Base-by-base conservation (phyloP, 129 eudicot species). In the Gnaphalium uliginosum region DNA sequence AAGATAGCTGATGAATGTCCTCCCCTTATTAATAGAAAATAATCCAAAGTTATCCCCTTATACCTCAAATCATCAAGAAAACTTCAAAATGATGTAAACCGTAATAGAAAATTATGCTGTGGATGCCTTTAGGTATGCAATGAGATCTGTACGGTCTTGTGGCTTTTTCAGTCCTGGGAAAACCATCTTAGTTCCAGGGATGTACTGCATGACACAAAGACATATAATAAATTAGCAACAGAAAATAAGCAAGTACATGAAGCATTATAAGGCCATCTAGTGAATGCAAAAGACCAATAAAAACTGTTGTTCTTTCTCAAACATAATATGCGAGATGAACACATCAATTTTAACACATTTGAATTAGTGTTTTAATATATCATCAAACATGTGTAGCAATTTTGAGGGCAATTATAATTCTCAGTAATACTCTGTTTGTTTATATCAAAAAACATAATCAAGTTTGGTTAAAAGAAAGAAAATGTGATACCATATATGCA, bases 81-180 rank as follows among this genome's bases (percentile, higher is more conserved):
- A 75, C 77, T 66, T 75, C 26, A 66, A 61, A 72, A 69, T 32
- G 62, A 37, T 63, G 67, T 76, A 5, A 30, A 61, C 25, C 54
- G 29, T 9, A 61, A 27, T 0, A 30, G 37, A 33, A 32, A n/a
- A 83, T 72, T 69, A 61, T 3, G 87, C 75, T 3, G 92, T 88
- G 4, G 92, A 77, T 61, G 74, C 69, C 76, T 88, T 88, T 80
- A 88, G 74, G 68, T 88, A 88, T 11, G 92, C 84, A 78, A 88
- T 88, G 56, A 88, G 92, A 72, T 88, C 92, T 8, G 85, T 79
- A 62, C 92, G 92, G 0, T 88, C 92, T 73, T 88, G 87, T 27
- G 92, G 92, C 82, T 88, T 88, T 81, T 88, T 88, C 76, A 88
- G 89, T 50, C 92, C 92, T 29, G 92, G 87, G 83, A 88, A 88